These are phyloP conservation scores for Leccinum solheimii DNA, from an alignment of 1,284 basidiomycete species.

Conservation along the genomic window DNA sequence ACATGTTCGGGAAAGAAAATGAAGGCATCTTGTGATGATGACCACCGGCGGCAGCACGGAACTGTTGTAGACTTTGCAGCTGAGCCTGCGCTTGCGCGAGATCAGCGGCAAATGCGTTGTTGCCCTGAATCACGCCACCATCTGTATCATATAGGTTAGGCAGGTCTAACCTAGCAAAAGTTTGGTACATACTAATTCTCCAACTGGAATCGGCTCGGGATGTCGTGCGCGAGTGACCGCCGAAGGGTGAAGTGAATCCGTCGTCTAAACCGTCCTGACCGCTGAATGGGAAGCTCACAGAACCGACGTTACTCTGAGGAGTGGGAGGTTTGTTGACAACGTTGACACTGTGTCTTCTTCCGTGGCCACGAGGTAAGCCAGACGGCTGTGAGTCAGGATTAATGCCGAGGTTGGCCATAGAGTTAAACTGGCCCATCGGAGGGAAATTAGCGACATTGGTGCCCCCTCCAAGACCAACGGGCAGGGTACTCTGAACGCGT, in stretches of 20 bases:
- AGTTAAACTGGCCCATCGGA: slow-evolving; percentile 70
- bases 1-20: slow-evolving; percentile 96
- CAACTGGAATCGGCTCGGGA: slow-evolving; percentile 82
- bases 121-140: slow-evolving; percentile 70
- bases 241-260: slow-evolving; percentile 62
- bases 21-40: slow-evolving; percentile 97
- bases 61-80: slow-evolving; percentile 93
- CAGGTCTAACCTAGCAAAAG: neutral
- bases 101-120: slow-evolving; percentile 70
- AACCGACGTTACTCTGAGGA: slow-evolving; percentile 46
- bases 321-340: slow-evolving; percentile 72
- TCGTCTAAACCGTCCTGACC: slow-evolving; percentile 73
- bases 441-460: slow-evolving; percentile 46
- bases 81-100: slow-evolving; percentile 96
- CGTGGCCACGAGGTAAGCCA: slow-evolving; percentile 79
- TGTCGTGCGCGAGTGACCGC: slow-evolving; percentile 74
- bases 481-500: slow-evolving; percentile 86
- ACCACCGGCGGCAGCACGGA: slow-evolving; percentile 92
- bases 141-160: slow-evolving; percentile 42
- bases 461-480: slow-evolving; percentile 53
- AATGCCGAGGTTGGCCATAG: slow-evolving; percentile 54
- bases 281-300: slow-evolving; percentile 52
- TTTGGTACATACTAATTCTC: slow-evolving; percentile 72
- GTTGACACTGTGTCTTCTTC: slow-evolving; percentile 92
- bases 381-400: slow-evolving; percentile 65